These are phyloP conservation scores for Magnaporthiopsis rhizophila DNA, from an alignment of 2,329 filamentous ascomycete species.

Conservation along the genomic window DNA sequence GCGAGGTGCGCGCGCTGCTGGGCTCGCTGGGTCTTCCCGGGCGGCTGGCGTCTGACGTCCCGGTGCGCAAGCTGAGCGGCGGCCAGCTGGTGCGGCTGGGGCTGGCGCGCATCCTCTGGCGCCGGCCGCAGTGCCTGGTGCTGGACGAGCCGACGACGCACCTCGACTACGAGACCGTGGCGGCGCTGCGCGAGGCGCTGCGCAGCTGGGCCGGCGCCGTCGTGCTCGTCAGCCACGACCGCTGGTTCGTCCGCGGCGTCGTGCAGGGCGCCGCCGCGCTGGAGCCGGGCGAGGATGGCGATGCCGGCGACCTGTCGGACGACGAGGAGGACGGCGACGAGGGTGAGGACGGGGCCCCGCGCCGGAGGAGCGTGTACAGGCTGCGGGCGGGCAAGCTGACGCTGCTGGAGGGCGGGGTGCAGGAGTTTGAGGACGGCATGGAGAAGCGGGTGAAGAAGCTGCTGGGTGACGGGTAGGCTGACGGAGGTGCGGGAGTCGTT, in stretches of 20 bases:
- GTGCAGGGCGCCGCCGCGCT: conserved; percentile 50
- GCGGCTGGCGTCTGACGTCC: conserved; percentile 63
- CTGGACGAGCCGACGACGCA: conserved; percentile 81
- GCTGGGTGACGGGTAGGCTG: conserved; percentile 15
- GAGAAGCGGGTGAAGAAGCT: conserved; percentile 48
- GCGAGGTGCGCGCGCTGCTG: conserved; percentile 58
- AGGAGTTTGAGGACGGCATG: conserved; percentile 56
- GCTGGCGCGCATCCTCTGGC: conserved; percentile 61
- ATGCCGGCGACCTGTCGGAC: conserved; percentile 29
- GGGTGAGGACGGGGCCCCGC: conserved; percentile 33
- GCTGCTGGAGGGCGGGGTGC: conserved; percentile 50
- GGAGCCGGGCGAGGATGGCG: conserved; percentile 25
- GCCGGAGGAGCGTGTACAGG: conserved; percentile 51
- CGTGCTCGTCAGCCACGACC: conserved; percentile 71
- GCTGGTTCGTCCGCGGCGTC: conserved; percentile 70
- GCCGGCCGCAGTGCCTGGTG: conserved; percentile 62
- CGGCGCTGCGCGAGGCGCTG: conserved; percentile 60
- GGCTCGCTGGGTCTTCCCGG: conserved; percentile 64
- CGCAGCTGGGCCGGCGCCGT: conserved; percentile 65
- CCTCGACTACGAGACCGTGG: conserved; percentile 74
- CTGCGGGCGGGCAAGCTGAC: conserved; percentile 50
- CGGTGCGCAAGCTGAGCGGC: conserved; percentile 65
- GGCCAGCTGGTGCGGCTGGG: conserved; percentile 65
- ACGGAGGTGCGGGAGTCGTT: no score
- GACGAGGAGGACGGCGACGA: conserved; percentile 25